Base-by-base conservation (phyloP, 2,329 filamentous ascomycete species). In the Lecanoromycetidae sp. region DNA sequence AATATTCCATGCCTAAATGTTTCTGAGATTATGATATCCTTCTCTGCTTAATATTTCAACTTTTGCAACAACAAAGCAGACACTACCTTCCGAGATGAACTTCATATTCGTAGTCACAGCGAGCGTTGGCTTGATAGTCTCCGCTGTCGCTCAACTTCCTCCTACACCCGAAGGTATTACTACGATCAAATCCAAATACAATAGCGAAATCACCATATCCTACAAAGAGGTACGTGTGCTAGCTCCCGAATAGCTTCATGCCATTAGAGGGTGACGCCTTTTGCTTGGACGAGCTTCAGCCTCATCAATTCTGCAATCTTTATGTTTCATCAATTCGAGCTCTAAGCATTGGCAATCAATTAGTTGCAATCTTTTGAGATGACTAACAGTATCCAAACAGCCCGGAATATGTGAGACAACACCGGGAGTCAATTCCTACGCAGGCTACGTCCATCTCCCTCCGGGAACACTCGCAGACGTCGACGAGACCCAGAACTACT, bases 401-500 rank as follows among this genome's bases (percentile, higher is more conserved):
- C 34, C 65, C 23, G 58, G 61, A 3, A 68, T 79, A 17, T 79
- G 76, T 57, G 75, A 79, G 60, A 76, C 73, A 1, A 77, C 72
- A 0, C 63, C 67, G 8, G 69, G 70, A 7, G 74, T 78, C 36
- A 71, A 68, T 53, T 71, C 69, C 26, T 82, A 78, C 60, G 71
- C 72, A 0, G 76, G 77, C 27, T 80, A 79, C 52, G 71, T 80
- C 12, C 70, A 75, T 58, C 66, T 80, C 3, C 73, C 74, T 1
- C 67, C 69, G 2, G 66, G 65, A 23, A 62, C 67, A 1, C 63
- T 59, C 37, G 53, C 58, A 23, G 60, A 71, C 39, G 53, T 66
- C n/a, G 53, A 58, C 27, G 62, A 65, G 22, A 55, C 61, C 29
- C 74, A 77, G 54, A 60, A 74, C 47, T 77, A 77, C 54, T 66